Percentiles rank a stretch among this genome's conserved stretches.
These are phyloP conservation scores for Pichia sp. DNA, from an alignment of 1,139 yeast genomes.

Conservation along the genomic window DNA sequence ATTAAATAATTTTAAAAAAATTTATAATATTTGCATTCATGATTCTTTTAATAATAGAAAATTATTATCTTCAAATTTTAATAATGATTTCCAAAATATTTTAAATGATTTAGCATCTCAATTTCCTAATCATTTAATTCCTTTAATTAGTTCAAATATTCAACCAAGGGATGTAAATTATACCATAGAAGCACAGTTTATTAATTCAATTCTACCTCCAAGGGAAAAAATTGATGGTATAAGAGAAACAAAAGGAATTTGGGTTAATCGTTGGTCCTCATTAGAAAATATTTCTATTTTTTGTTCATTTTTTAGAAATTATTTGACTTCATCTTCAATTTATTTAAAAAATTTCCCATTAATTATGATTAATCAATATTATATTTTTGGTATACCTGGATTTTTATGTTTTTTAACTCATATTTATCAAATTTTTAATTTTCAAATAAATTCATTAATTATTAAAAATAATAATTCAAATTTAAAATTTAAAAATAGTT, in stretches of 20 bases:
- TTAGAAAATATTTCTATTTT: conserved; percentile 47
- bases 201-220: conserved; percentile 39
- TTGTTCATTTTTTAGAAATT: conserved; percentile 70
- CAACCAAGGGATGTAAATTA: conserved; percentile 22
- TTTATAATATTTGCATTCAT: conserved; percentile 19
- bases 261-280: conserved; percentile 65
- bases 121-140: conserved; percentile 38
- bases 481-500: conserved; percentile 4
- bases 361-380: conserved; percentile 14
- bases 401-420: conserved; percentile 32
- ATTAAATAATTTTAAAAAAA: conserved; percentile 30
- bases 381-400: conserved; percentile 31
- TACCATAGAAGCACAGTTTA: conserved; percentile 24
- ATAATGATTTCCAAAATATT: conserved; percentile 10
- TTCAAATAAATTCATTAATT: conserved; percentile 16
- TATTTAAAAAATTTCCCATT: conserved; percentile 17
- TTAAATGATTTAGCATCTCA: conserved; percentile 16
- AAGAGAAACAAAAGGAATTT: conserved; percentile 55
- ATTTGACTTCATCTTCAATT: conserved; percentile 29
- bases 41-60: conserved; percentile 5
- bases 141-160: conserved; percentile 34
- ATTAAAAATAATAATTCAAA: conserved; percentile 1
- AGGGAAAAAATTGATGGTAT: conserved; percentile 50
- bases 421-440: conserved; percentile 31
- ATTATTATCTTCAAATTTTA: conserved; percentile 6